Percentiles rank a stretch among this genome's conserved stretches.
These are phyloP conservation scores for Aquilaria malaccensis DNA, from an alignment of 345 rosid species.

Conservation along the genomic window DNA sequence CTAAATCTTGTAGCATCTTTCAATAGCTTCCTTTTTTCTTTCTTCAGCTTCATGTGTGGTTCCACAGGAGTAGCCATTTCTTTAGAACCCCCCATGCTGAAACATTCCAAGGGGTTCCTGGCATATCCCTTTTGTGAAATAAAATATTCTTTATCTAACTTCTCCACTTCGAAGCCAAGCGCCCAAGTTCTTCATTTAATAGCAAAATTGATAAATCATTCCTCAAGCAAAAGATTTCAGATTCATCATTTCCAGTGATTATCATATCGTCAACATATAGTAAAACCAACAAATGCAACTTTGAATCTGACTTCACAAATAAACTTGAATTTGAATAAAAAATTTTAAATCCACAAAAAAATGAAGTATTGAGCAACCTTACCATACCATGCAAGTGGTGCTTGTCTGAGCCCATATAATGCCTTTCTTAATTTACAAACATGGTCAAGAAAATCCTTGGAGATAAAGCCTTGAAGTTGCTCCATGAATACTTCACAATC, in stretches of 20 bases:
- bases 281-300: background rate
- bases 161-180: background rate
- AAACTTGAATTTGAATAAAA: constrained; percentile 1
- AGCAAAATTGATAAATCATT: background rate
- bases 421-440: background rate
- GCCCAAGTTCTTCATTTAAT: background rate
- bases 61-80: constrained; percentile 8
- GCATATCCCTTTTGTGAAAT: constrained; percentile 13
- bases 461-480: background rate
- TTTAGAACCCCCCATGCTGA: background rate
- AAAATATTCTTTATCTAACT: background rate
- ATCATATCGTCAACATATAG: constrained; percentile 3
- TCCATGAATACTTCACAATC: background rate
- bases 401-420: background rate
- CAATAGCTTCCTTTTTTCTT: background rate
- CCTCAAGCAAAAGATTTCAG: background rate
- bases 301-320: background rate
- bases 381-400: background rate
- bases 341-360: constrained; percentile 7
- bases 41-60: background rate
- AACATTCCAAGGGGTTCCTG: background rate
- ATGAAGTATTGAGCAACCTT: background rate
- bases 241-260: background rate
- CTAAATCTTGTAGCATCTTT: background rate
- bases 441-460: background rate